Evolutionary conservation across 140 eudicot genomes (phyloP), one percentile per base, ranked within the genome.

Genomic region (Stevia rebaudiana): DNA sequence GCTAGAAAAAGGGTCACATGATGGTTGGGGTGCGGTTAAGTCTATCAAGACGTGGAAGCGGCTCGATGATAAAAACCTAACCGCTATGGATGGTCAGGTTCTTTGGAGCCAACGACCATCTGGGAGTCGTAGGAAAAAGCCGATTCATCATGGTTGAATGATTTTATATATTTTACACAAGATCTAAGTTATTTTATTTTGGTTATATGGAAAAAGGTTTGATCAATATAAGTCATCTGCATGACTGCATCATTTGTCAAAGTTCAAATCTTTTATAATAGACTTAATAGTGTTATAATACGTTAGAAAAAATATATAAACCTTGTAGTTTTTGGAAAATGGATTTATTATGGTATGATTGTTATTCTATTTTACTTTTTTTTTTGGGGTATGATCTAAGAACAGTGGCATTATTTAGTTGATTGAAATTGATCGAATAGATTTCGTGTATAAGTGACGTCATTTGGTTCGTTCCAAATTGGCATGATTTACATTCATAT

Each of bases 11-110:
- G 74, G 69, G 48, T 46, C 41, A 11, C 77, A 67, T 30, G 81
- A 81, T 10, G 77, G 40, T 19, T 89, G 97, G 97, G 97, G 97
- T 52, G 67, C 68, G 0, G 97, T 90, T 56, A 84, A 90, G 84
- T 77, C 86, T 5, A 86, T 90, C 52, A 90, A 64, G 36, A 90
- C 97, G 4, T 81, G 95, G 88, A 90, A 90, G 65, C 82, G 87
- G 11, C 83, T 90, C 1, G 94, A 90, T 76, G 94, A 90, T 86
- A 59, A 56, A n/a, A 57, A 80, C 65, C 77, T 86, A 58, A 79
- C 86, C 4, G 53, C 78, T 18, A 76, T 86, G 56, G 97, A 90
- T 76, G 74, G 64, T 28, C 79, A 80, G 81, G 88, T 90, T 72
- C 85, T 90, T 13, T 90, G 94, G 94, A 86, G 86, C 71, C 74